Evolutionary conservation across 805 yeast genomes (phyloP).

Genomic region (Pichia heedii): DNA sequence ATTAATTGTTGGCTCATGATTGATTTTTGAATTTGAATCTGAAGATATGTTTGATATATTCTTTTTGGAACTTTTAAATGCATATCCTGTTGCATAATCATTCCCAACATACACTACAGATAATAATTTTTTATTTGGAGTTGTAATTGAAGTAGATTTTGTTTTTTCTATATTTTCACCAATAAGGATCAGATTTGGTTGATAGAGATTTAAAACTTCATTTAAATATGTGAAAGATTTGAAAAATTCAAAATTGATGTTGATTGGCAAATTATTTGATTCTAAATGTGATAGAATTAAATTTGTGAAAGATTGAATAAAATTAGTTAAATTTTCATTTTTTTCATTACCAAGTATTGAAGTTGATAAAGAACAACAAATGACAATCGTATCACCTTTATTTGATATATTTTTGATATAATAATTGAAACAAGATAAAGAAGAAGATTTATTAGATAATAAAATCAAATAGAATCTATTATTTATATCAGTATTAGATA

Average conservation of each 20-base stretch:
- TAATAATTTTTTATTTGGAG: slow-evolving; percentile 17
- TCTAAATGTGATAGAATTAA: slow-evolving; percentile 27
- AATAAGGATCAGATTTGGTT: slow-evolving; percentile 47
- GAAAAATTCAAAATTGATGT: slow-evolving; percentile 50
- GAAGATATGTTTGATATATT: slow-evolving; percentile 6
- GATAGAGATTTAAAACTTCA: slow-evolving; percentile 48
- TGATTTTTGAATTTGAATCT: slow-evolving; percentile 1
- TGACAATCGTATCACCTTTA: slow-evolving; percentile 57
- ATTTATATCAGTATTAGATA: slow-evolving; percentile 11
- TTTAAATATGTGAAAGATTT: slow-evolving; percentile 38
- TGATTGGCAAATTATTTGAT: slow-evolving; percentile 29
- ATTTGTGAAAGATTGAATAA: slow-evolving; percentile 30
- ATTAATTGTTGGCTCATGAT: neutral
- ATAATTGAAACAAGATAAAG: slow-evolving; percentile 72
- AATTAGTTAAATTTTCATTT: slow-evolving; percentile 15
- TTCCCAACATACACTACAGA: slow-evolving; percentile 22
- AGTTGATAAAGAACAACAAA: slow-evolving; percentile 27
- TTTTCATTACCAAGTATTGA: slow-evolving; percentile 10
- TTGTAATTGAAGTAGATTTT: slow-evolving; percentile 22
- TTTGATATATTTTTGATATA: slow-evolving; percentile 40
- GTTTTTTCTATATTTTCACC: slow-evolving; percentile 22
- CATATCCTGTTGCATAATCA: slow-evolving; percentile 1
- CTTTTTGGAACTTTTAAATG: neutral
- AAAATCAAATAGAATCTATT: slow-evolving; percentile 35
- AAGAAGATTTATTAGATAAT: slow-evolving; percentile 55